phyloP scores from a whole-genome alignment of 2,329 filamentous ascomycete species.

The Sphaerulina vaccinii region DNA sequence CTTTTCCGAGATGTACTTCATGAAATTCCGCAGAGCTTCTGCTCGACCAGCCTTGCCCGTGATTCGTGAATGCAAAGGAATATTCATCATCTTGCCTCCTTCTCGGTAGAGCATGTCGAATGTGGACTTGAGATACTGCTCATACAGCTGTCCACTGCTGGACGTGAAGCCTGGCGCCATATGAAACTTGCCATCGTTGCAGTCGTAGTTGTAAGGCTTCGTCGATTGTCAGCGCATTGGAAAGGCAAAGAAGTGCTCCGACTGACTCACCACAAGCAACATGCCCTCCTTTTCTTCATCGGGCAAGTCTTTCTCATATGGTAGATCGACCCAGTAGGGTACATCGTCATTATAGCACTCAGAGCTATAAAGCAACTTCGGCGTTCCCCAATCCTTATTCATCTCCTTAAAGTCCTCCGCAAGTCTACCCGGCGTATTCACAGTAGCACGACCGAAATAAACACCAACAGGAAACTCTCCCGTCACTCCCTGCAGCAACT shows the following conservation, averaged over 20 bases:
- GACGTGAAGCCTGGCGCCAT: conserved; percentile 46
- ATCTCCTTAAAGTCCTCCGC: conserved; percentile 54
- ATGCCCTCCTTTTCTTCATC: conserved; percentile 40
- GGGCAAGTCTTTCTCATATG: conserved; percentile 45
- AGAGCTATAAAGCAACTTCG: conserved; percentile 49
- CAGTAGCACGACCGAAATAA: conserved; percentile 51
- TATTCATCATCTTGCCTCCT: conserved; percentile 47
- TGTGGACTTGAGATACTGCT: conserved; percentile 42
- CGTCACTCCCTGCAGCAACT: conserved; percentile 40
- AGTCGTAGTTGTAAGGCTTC: conserved; percentile 35
- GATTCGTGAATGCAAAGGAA: conserved; percentile 44
- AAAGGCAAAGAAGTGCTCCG: background rate
- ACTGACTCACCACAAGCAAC: conserved; percentile 34
- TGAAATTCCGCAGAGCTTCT: conserved; percentile 43
- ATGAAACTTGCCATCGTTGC: conserved; percentile 48
- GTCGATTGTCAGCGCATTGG: no score
- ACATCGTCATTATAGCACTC: conserved; percentile 57
- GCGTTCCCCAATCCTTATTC: conserved; percentile 38
- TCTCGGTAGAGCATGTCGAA: conserved; percentile 45
- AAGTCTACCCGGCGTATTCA: conserved; percentile 48
- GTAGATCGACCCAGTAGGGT: conserved; percentile 57
- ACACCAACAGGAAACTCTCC: conserved; percentile 51
- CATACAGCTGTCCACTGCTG: conserved; percentile 41
- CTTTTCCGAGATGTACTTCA: conserved; percentile 42
- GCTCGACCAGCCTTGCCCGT: conserved; percentile 43